Percentiles rank a stretch among this genome's conserved stretches.
These are phyloP conservation scores for Penicillium egyptiacum DNA, from an alignment of 495 filamentous ascomycete genomes.

Conservation along the genomic window DNA sequence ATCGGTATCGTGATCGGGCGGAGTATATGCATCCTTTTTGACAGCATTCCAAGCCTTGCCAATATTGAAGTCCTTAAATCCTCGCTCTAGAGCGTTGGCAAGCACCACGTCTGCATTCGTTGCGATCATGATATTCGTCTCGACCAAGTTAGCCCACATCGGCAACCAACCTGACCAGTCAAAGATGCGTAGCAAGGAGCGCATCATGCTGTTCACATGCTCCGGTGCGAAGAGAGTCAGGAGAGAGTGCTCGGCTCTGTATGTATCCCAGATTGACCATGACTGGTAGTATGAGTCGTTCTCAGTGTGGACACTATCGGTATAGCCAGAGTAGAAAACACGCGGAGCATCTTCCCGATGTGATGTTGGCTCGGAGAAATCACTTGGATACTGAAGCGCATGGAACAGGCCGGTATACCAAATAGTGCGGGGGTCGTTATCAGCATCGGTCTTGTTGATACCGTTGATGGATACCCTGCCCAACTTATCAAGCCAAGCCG, in stretches of 20 bases:
- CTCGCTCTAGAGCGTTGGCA: slow-evolving; percentile 30
- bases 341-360: slow-evolving; percentile 6
- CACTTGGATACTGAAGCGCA: slow-evolving; percentile 29
- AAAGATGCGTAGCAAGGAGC: slow-evolving; percentile 28
- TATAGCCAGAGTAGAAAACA: slow-evolving; percentile 29
- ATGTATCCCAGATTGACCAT: slow-evolving; percentile 36
- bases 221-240: slow-evolving; percentile 29
- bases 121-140: slow-evolving; percentile 34
- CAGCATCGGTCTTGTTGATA: slow-evolving; percentile 22
- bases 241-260: slow-evolving; percentile 29
- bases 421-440: slow-evolving; percentile 25
- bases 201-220: slow-evolving; percentile 32
- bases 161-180: slow-evolving; percentile 31
- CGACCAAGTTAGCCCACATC: slow-evolving; percentile 32
- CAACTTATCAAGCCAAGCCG: slow-evolving; percentile 29
- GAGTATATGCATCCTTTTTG: slow-evolving; percentile 27
- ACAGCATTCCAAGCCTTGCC: slow-evolving; percentile 26
- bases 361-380: slow-evolving; percentile 29
- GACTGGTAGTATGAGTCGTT: slow-evolving; percentile 33
- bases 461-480: slow-evolving; percentile 27
- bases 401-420: slow-evolving; percentile 31
- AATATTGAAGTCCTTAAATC: slow-evolving; percentile 25
- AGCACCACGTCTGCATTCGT: slow-evolving; percentile 32
- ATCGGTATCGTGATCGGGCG: slow-evolving; percentile 23
- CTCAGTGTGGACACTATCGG: slow-evolving; percentile 22